A percentile compares a stretch with the other conserved stretches of the same genome.
Evolutionary conservation across 202 grass and related monocot genomes (phyloP).

Genomic region (Dendrocalamus latiflorus): DNA sequence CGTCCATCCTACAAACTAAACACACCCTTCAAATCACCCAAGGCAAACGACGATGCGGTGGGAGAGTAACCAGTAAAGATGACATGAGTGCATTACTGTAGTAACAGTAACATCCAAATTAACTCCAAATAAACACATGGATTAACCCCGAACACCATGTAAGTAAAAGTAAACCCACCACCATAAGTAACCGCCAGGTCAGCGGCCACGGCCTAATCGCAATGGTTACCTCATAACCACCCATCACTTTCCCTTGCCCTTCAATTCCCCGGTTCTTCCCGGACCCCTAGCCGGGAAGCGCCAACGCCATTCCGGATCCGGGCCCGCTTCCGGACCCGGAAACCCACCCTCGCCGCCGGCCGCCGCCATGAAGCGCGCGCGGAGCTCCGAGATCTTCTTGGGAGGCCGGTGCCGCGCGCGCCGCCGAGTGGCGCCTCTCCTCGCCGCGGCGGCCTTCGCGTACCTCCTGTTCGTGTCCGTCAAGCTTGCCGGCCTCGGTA

Average conservation of each 20-base stretch:
- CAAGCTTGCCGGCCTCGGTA: constrained; percentile 48
- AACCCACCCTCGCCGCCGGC: constrained; percentile 15
- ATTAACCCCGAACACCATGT: not conserved
- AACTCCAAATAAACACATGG: not conserved
- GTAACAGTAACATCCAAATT: not conserved
- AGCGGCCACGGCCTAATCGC: too few relatives aligned
- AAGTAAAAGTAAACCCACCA: not conserved
- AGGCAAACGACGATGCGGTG: too few relatives aligned
- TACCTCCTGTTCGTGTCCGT: too few relatives aligned
- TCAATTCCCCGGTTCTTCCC: too few relatives aligned
- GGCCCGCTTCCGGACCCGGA: not conserved
- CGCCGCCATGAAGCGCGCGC: constrained; percentile 69
- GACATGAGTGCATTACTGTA: too few relatives aligned
- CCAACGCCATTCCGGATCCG: constrained; percentile 3
- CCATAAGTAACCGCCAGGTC: too few relatives aligned
- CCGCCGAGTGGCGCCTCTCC: constrained; percentile 37
- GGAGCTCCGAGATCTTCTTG: constrained; percentile 57
- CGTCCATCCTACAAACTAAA: too few relatives aligned
- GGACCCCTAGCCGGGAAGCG: too few relatives aligned
- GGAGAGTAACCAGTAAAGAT: too few relatives aligned
- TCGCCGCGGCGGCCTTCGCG: constrained; percentile 42
- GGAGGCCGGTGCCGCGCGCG: constrained; percentile 22
- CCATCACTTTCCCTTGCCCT: too few relatives aligned
- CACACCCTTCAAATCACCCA: too few relatives aligned
- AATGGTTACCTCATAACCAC: too few relatives aligned